phyloP scores from a whole-genome alignment of 129 eudicot genomes.

The Centrapalus pauciflorus region DNA sequence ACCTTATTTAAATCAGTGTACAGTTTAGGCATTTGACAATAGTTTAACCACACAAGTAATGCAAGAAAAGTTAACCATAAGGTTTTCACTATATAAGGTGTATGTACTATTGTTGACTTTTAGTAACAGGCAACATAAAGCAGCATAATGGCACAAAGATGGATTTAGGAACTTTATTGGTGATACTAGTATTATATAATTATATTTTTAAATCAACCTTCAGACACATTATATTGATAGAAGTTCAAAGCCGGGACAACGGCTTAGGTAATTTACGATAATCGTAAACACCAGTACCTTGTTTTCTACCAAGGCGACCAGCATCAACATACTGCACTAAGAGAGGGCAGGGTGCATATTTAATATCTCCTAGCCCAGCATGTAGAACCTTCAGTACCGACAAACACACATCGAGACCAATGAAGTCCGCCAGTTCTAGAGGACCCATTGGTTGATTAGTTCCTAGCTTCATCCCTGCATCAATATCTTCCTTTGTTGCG shows the following conservation, averaged over 20 bases:
- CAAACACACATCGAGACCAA: constrained; percentile 84
- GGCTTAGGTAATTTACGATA: constrained; percentile 36
- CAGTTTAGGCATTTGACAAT: too few species aligned
- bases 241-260: constrained; percentile 40
- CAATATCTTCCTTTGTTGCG: constrained; percentile 92
- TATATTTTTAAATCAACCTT: neutral
- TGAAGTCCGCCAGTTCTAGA: constrained; percentile 82
- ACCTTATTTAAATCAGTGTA: too few species aligned
- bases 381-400: constrained; percentile 82
- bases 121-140: neutral
- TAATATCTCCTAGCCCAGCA: constrained; percentile 70
- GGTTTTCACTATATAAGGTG: too few species aligned
- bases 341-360: constrained; percentile 88
- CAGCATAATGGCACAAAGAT: neutral
- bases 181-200: neutral
- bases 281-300: constrained; percentile 75
- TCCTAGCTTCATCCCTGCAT: constrained; percentile 95
- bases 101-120: constrained; percentile 8
- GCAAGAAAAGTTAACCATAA: too few species aligned
- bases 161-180: constrained; percentile 1
- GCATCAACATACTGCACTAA: constrained; percentile 91
- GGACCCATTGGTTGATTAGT: constrained; percentile 98
- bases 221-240: neutral
- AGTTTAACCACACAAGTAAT: too few species aligned
- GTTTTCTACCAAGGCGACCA: constrained; percentile 85